Evolutionary conservation across 441 rosid genomes (phyloP).

Genomic region (Populus hybrid): DNA sequence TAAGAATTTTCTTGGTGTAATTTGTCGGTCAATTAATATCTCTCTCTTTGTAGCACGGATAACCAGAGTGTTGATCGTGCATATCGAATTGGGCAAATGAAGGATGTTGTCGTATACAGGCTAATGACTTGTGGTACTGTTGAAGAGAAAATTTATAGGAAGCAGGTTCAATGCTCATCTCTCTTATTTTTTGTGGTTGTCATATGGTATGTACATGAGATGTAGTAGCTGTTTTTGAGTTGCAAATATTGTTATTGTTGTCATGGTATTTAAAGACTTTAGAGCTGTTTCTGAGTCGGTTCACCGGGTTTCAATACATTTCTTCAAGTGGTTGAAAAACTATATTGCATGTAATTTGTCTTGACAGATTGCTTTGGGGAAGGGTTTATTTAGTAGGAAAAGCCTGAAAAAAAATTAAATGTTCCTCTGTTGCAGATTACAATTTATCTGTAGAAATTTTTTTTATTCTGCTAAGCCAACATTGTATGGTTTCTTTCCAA

Average conservation of each 20-base stretch:
- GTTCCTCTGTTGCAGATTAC: neutral
- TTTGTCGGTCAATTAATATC: neutral
- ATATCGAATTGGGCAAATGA: constrained; percentile 90
- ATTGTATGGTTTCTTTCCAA: neutral
- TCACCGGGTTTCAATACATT: constrained; percentile 4
- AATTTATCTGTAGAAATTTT: neutral
- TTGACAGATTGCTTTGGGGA: too few species aligned
- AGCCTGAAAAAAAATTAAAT: neutral
- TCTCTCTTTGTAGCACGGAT: constrained; percentile 61
- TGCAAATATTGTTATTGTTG: neutral
- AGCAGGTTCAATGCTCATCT: constrained; percentile 55
- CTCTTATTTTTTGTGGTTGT: neutral
- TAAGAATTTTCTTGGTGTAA: neutral
- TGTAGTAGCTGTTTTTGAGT: neutral
- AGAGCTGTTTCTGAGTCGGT: neutral
- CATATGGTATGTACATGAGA: neutral
- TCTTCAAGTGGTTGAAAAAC: neutral
- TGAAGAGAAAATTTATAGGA: constrained; percentile 96
- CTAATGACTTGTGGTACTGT: constrained; percentile 96
- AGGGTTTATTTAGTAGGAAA: too few species aligned
- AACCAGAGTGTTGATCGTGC: constrained; percentile 97
- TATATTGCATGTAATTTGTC: neutral
- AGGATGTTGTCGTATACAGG: constrained; percentile 89
- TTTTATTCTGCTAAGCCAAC: neutral
- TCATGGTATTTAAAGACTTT: neutral